These are phyloP conservation scores for Kwoniella shivajii DNA, from an alignment of 1,284 basidiomycete genomes.

Conservation along the genomic window DNA sequence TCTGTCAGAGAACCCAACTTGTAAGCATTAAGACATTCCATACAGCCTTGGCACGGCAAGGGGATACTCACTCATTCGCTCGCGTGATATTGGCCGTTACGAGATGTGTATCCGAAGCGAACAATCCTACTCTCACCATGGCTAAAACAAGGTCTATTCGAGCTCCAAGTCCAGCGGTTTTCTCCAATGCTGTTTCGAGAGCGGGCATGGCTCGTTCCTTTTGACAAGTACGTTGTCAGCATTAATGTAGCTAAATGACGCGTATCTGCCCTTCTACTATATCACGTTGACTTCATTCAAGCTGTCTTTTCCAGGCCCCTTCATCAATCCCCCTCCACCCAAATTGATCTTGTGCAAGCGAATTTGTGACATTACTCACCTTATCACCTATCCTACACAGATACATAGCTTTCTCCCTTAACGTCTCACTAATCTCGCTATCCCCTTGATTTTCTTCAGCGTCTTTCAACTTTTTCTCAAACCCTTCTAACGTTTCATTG, in stretches of 20 bases:
- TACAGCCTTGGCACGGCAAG: no score
- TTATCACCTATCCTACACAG: slow-evolving; percentile 90
- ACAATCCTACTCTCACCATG: slow-evolving; percentile 86
- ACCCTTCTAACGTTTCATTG: slow-evolving; percentile 69
- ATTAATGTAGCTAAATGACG: no score
- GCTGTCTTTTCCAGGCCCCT: background rate
- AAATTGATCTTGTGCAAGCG: no score
- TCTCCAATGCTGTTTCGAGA: slow-evolving; percentile 81
- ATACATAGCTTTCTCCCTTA: slow-evolving; percentile 84
- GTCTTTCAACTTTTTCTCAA: slow-evolving; percentile 79
- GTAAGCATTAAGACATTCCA: no score
- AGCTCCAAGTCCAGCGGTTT: slow-evolving; percentile 89
- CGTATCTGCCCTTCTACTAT: no score
- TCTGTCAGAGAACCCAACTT: no score
- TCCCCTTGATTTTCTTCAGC: slow-evolving; percentile 92
- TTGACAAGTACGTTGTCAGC: no score
- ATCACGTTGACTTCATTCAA: background rate
- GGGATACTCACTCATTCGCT: slow-evolving; percentile 71
- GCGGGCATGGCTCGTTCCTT: slow-evolving; percentile 76
- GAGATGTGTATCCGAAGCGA: slow-evolving; percentile 79
- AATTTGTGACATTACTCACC: slow-evolving; percentile 58
- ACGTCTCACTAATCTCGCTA: slow-evolving; percentile 84
- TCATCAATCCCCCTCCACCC: no score
- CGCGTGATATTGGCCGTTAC: slow-evolving; percentile 73
- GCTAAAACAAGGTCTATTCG: slow-evolving; percentile 91